Base-by-base conservation (phyloP, 371 early-diverging fungal species). In the Batkoa obscura region DNA sequence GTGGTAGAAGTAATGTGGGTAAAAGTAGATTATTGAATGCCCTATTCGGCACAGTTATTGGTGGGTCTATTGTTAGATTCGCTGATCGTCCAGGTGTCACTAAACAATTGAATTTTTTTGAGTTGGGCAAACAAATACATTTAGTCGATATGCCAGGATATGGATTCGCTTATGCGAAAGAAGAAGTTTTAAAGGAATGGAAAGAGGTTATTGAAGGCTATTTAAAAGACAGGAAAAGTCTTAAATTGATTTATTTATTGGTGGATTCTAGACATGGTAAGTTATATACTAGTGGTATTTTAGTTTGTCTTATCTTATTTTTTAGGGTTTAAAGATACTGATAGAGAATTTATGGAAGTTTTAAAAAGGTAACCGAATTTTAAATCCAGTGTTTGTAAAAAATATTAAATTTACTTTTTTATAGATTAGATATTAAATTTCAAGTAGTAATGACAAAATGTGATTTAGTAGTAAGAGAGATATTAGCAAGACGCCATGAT, bases 61-160 rank as follows among this genome's bases (percentile, higher is more conserved):
- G 86, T 83, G 37, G 42, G 84, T 69, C 75, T 3, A 67, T 71
- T 10, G 82, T 74, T 0, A 70, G 82, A 31, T 72, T 72, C 5
- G 79, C 79, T 9, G 78, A 81, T 60, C 81, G 79, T 57, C 88
- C 88, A 4, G 88, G 88, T 5, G 60, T 84, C 43, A 88, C 88
- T 4, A 84, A 81, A 45, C 86, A 85, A 64, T 57, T 88, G 57
- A 86, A 86, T 62, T 88, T 86, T 62, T 88, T 74, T 62, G 69
- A 75, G 3, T 83, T 75, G 6, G 75, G 73, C 2, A 64, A 66
- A 17, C 65, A 73, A 36, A 80, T 88, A 56, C 70, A 70, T 50
- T 68, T 88, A 60, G 78, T 86, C 3, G 88, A 88, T 64, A 86
- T 88, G 88, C 88, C 88, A 6, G 88, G 88, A 35, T 86, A 86